Evolutionary conservation across 2,329 filamentous ascomycete genomes (phyloP).

Genomic region (Ophiostoma triangulosporum): DNA sequence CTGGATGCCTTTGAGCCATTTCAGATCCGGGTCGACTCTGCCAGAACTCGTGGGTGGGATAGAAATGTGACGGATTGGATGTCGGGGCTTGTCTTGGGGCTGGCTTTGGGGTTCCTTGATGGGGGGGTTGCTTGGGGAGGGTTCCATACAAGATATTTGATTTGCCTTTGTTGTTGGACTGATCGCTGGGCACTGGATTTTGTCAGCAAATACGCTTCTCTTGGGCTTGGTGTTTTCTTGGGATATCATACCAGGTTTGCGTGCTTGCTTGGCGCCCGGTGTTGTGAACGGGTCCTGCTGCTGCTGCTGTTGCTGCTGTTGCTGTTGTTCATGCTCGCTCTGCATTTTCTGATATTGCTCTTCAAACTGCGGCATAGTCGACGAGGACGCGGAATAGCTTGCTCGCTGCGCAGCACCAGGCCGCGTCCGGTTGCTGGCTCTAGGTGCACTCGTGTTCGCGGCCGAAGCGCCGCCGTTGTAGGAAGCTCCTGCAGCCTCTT

Average conservation of each 20-base stretch:
- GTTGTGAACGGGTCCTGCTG: slow-evolving; percentile 3
- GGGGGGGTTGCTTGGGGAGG: neutral
- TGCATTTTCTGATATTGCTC: slow-evolving; percentile 10
- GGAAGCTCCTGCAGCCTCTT: neutral
- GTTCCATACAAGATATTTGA: slow-evolving; percentile 10
- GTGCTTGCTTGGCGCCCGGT: neutral
- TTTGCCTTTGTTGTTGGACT: neutral
- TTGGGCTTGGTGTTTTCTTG: neutral
- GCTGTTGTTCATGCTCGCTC: slow-evolving; percentile 2
- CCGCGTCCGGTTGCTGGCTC: slow-evolving; percentile 1
- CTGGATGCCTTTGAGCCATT: neutral
- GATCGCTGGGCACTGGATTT: neutral
- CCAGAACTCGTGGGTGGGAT: neutral
- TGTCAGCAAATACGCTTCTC: neutral
- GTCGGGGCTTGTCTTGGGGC: neutral
- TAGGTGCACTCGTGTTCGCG: slow-evolving; percentile 5
- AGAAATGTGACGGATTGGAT: neutral
- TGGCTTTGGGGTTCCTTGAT: neutral
- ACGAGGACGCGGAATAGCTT: neutral
- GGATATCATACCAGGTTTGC: neutral
- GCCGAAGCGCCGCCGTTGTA: neutral
- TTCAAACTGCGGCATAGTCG: slow-evolving; percentile 12
- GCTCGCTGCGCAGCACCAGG: neutral
- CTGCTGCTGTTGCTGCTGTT: slow-evolving; percentile 7
- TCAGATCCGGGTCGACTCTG: neutral